Evolutionary conservation across 768 basidiomycete species (phyloP), one percentile per base, ranked within the genome.

Genomic region (Rhodosporidiobolus odoratus): DNA sequence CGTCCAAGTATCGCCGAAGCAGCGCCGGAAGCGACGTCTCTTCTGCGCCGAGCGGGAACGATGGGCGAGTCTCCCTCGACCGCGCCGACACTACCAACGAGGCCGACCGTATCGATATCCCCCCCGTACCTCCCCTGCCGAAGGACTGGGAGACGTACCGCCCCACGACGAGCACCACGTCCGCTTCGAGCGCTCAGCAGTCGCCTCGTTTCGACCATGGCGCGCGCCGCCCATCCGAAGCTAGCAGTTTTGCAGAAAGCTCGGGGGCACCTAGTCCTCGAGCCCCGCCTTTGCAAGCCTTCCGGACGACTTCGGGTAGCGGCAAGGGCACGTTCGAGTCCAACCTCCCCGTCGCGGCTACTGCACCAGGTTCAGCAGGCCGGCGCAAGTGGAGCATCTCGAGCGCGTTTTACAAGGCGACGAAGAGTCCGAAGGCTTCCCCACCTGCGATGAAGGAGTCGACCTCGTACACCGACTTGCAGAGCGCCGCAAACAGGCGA

Each of bases 91-190:
- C 70, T 34, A 13, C 80, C 81, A 60, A 62, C 60, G 73, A 85
- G 84, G 73, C 84, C 83, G 58, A 89, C 12, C 53, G 41, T 37
- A 81, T 82, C 68, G 76, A 81, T 66, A 93, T 96, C n/a, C 93
- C 93, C 25, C 92, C 92, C 35, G 92, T 95, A 6, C 93, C 92
- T 43, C 93, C 92, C 45, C 82, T 96, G 35, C 92, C 92, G 52
- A 94, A 96, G 81, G 91, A 92, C 76, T 80, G 92, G 76, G 76
- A 78, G 50, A 60, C 69, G 32, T 74, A 74, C 41, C 71, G 73
- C 16, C 74, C 86, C 25, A 84, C 88, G 25, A 81, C 86, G 34
- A 82, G 83, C 53, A 80, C 58, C 4, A 63, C 66, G 3, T 43
- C 69, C 78, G 37, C 78, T 80, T 59, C 80, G 78, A 48, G 81